Conservation (phyloP, 2,329 filamentous ascomycete genomes). For the Leptographium galeiforme region DNA sequence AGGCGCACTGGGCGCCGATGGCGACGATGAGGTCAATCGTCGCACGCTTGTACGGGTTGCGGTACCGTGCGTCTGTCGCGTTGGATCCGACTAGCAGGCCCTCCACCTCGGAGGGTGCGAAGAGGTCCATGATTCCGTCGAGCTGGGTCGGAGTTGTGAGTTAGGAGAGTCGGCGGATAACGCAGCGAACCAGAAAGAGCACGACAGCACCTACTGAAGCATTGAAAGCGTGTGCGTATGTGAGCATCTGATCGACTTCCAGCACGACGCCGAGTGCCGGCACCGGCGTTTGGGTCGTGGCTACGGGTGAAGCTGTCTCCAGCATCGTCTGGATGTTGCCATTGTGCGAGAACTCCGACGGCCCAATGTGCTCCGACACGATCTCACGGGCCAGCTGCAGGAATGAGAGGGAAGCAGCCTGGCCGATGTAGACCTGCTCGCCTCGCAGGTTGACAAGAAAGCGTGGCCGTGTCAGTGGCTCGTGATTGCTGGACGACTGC, state of each 20-base stretch:
- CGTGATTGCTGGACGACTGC: neutral
- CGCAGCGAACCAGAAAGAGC: too few species aligned
- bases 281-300: neutral
- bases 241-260: conserved; percentile 3
- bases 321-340: conserved; percentile 11
- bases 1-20: conserved; percentile 11
- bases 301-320: neutral
- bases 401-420: conserved; percentile 9
- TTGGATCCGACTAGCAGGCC: conserved; percentile 1
- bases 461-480: conserved; percentile 1
- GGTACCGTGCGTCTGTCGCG: conserved; percentile 1
- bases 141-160: neutral
- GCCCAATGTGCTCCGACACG: conserved; percentile 6
- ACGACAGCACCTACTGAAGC: neutral
- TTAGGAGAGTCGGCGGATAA: too few species aligned
- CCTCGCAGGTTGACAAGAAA: conserved; percentile 1
- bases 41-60: conserved; percentile 6
- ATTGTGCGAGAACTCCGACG: conserved; percentile 9
- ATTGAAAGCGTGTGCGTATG: neutral
- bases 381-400: conserved; percentile 7
- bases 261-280: neutral
- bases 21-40: conserved; percentile 9
- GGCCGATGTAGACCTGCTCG: conserved; percentile 8
- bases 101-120: conserved; percentile 4
- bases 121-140: conserved; percentile 4